These are phyloP conservation scores for Fusarium goolgardi DNA, from an alignment of 2,329 filamentous ascomycete species.

Conservation along the genomic window DNA sequence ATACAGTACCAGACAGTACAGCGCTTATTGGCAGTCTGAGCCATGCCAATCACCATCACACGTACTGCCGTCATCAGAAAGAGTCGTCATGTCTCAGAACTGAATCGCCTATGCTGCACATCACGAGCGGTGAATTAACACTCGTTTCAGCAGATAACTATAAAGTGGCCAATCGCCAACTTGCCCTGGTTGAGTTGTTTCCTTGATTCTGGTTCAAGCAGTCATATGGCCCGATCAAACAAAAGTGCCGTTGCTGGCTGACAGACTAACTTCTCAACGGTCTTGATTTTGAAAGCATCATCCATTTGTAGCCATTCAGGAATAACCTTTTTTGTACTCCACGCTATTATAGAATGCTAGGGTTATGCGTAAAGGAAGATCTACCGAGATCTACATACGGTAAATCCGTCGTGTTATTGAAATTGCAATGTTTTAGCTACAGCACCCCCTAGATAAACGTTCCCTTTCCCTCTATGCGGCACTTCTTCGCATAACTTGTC, in stretches of 20 bases:
- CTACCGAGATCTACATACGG: conserved; percentile 31
- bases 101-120: background rate
- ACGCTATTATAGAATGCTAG: no score
- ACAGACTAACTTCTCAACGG: conserved; percentile 11
- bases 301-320: background rate
- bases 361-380: conserved; percentile 21
- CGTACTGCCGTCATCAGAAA: conserved; percentile 3
- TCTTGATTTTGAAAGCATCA: background rate
- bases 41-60: conserved; percentile 28
- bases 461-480: conserved; percentile 13
- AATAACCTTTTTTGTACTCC: background rate
- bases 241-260: background rate
- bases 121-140: conserved; percentile 8
- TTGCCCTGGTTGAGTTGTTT: background rate
- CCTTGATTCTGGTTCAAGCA: background rate
- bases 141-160: background rate
- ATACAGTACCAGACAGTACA: background rate
- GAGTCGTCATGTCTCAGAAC: background rate
- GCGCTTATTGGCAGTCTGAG: background rate
- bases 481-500: conserved; percentile 17
- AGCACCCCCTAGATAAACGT: background rate
- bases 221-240: background rate
- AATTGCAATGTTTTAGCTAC: conserved; percentile 30
- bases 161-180: background rate
- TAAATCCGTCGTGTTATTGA: conserved; percentile 2